Evolutionary conservation across 202 grass and related monocot species (phyloP).

Genomic region (Setaria viridis): DNA sequence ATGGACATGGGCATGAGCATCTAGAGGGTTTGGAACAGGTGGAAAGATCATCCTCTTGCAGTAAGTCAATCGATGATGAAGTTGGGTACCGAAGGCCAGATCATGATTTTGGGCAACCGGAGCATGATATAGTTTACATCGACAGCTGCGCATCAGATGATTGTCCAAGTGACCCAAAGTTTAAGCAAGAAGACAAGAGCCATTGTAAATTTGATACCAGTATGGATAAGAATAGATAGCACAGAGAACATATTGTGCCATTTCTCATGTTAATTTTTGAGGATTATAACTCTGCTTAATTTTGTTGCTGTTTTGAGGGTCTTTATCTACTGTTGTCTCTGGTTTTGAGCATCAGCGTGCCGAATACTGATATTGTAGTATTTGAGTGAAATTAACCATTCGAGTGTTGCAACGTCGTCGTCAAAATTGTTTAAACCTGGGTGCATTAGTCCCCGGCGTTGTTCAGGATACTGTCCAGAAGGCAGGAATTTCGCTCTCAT

Average conservation of each 20-base stretch:
- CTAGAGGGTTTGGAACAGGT: constrained; percentile 55
- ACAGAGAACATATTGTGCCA: background rate
- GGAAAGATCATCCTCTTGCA: constrained; percentile 46
- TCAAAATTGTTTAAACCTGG: background rate
- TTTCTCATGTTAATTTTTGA: background rate
- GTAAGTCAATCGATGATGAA: constrained; percentile 57
- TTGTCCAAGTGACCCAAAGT: constrained; percentile 43
- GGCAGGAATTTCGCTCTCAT: background rate
- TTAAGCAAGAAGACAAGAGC: constrained; percentile 38
- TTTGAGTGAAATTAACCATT: constrained; percentile 16
- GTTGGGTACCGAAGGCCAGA: constrained; percentile 41
- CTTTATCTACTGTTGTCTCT: background rate
- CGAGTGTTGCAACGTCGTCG: background rate
- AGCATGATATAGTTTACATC: constrained; percentile 58
- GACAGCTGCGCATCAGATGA: constrained; percentile 35
- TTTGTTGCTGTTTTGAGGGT: background rate
- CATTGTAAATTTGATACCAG: constrained; percentile 22
- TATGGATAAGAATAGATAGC: constrained; percentile 44
- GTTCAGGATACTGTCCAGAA: background rate
- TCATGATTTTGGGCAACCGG: constrained; percentile 47
- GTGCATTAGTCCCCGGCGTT: background rate
- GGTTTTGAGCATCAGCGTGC: background rate
- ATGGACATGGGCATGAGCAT: constrained; percentile 49
- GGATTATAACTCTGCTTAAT: background rate
- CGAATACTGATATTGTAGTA: background rate